These are phyloP conservation scores for Phyllosticta citriasiana DNA, from an alignment of 2,329 filamentous ascomycete species.

Conservation along the genomic window DNA sequence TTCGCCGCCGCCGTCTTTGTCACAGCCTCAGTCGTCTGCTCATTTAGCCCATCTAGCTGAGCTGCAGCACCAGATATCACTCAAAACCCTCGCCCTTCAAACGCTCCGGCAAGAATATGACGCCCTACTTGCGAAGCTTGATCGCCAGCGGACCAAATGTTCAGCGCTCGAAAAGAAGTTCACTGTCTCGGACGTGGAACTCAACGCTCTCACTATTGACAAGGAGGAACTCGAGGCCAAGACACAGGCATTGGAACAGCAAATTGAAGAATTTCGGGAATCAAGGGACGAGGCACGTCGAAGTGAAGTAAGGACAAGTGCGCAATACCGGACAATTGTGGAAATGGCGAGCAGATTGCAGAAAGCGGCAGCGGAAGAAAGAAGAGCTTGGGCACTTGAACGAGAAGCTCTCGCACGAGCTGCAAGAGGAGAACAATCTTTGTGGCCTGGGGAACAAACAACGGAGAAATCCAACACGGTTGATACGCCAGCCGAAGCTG, in stretches of 20 bases:
- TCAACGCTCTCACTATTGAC: constrained; percentile 42
- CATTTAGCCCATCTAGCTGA: constrained; percentile 35
- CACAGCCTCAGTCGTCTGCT: constrained; percentile 16
- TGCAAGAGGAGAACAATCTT: constrained; percentile 8
- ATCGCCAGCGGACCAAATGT: constrained; percentile 40
- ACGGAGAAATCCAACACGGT: neutral
- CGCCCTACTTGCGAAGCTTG: constrained; percentile 41
- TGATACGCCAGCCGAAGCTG: neutral
- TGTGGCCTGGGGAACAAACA: neutral
- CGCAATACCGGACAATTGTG: constrained; percentile 42
- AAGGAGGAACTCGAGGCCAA: constrained; percentile 40
- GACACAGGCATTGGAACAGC: constrained; percentile 36
- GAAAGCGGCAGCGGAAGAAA: constrained; percentile 32
- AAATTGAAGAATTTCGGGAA: constrained; percentile 39
- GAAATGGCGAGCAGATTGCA: constrained; percentile 40
- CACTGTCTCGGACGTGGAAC: constrained; percentile 28
- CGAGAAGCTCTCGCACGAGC: constrained; percentile 27
- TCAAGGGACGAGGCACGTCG: constrained; percentile 38
- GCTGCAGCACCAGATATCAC: constrained; percentile 44
- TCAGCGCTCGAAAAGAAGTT: constrained; percentile 39
- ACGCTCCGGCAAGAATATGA: constrained; percentile 47
- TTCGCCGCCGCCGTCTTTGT: constrained; percentile 3
- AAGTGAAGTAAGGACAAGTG: constrained; percentile 33
- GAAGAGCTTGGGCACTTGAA: constrained; percentile 32
- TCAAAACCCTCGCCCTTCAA: constrained; percentile 43